Evolutionary conservation across 2,329 filamentous ascomycete genomes (phyloP), one percentile per base, ranked within the genome.

Genomic region (Elsinoe ampelina): DNA sequence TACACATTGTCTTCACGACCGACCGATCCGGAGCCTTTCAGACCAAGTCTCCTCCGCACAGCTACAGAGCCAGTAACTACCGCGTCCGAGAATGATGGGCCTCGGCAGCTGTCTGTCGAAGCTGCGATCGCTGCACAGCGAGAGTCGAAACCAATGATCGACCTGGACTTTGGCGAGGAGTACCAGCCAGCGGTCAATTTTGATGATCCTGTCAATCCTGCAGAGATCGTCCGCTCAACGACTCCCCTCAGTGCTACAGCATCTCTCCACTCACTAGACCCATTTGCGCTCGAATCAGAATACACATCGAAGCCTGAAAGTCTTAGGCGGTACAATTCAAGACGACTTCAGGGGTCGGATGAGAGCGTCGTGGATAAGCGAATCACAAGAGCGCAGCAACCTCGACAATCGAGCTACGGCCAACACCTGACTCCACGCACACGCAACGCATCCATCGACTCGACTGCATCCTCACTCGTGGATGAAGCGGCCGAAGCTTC

Each of bases 71-170:
- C 73, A 0, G 57, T 71, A 68, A 70, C 54, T 66, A 71, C 34
- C 70, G 72, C 45, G 73, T 71, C 68, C 32, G 68, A 65, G 35
- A 63, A 68, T 36, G 43, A 47, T 38, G 19, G 56, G 10, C 59
- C 59, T 13, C 58, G 55, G 5, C 55, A 51, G 34, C 32, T 38
- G 20, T 36, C 58, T 5, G 15, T 58, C 8, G 66, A 64, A 32
- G 66, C 67, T 36, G 66, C 68, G 60, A 63, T 32, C 68, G 70
- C 35, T 66, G 72, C 22, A 41, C 68, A 54, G 63, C 70, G 58
- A 35, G 63, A 66, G 22, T 71, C 68, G 6, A 63, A 64, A 1
- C 77, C 75, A 0, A 74, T 77, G 72, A 77, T 78, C 43, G 70
- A 73, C 51, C 65, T 73, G 1, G 70, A 73, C 57, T 59, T 69